Base-by-base conservation (phyloP, 2,329 filamentous ascomycete genomes). In the Myriosclerotinia scirpicola region DNA sequence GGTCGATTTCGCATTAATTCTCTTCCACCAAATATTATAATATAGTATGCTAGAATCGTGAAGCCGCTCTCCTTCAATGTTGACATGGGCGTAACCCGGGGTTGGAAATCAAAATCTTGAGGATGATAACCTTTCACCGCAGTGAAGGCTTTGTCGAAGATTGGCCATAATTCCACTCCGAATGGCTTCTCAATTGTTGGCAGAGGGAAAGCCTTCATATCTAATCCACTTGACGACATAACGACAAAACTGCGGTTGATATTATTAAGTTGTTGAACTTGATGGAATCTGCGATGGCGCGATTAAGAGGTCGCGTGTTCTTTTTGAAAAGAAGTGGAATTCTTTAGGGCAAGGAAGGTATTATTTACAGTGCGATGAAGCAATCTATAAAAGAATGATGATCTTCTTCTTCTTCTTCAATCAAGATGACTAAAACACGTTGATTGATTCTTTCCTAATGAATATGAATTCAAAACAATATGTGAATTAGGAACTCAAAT, bases 161-260 rank as follows among this genome's bases (percentile, higher is more conserved):
- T 87, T 74, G 94, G 92, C 95, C 95, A 98, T 79, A 97, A 81
- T 71, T 91, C 84, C 73, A 98, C 82, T 78, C 94, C 95, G 76
- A 98, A 98, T 44, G 94, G 94, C 71, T 91, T 88, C 78, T 97
- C 93, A 79, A 98, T 84, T 69, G 92, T 92, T 66, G 94, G 94
- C 72, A 87, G 78, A 77, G 91, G 84, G 69, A 88, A 34, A 7
- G 64, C 55, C 64, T 61, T 66, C 30, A 66, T 40, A 53, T 66
- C 55, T 34, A 66, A 66, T 54, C 64, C 55, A 40, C 55, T 61
- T 42, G 64, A 66, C 36, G 64, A 61, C 64, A 66, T 66, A n/a
- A 14, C 42, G 26, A 61, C 38, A 61, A 66, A 66, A 61, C 48
- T 54, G 55, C 64, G 36, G 26, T 30, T 20, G 53, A 20, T 8